These are phyloP conservation scores for Rhodotorula kratochvilovae DNA, from an alignment of 768 basidiomycete genomes.

Conservation along the genomic window DNA sequence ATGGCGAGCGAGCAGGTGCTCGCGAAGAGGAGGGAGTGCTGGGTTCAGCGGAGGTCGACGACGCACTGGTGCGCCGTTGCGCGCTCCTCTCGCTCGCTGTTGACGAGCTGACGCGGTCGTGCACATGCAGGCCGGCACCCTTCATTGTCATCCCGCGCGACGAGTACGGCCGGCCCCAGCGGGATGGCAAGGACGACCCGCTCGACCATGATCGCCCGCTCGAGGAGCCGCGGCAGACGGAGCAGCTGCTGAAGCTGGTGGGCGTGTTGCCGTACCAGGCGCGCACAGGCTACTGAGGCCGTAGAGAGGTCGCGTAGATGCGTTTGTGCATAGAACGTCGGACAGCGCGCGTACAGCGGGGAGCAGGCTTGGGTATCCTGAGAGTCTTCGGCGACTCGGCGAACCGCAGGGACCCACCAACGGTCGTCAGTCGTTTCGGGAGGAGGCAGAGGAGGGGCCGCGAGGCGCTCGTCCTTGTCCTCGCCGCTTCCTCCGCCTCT, in stretches of 20 bases:
- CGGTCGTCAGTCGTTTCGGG: too few relatives aligned
- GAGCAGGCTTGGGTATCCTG: too few relatives aligned
- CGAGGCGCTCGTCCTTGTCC: too few relatives aligned
- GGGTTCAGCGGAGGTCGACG: slow-evolving; percentile 1
- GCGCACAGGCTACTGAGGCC: too few relatives aligned
- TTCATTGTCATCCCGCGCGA: background rate
- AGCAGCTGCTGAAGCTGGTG: slow-evolving; percentile 1
- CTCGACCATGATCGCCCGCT: background rate
- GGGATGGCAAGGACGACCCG: background rate
- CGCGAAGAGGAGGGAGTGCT: background rate
- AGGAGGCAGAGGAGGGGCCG: too few relatives aligned
- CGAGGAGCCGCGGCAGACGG: background rate
- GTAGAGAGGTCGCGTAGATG: too few relatives aligned
- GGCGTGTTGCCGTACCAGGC: background rate
- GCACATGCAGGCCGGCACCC: background rate
- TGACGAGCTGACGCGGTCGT: background rate
- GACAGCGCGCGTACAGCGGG: too few relatives aligned
- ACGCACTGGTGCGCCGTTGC: slow-evolving; percentile 15
- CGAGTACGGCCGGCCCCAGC: slow-evolving; percentile 1
- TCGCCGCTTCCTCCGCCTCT: too few relatives aligned
- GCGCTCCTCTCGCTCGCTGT: too few relatives aligned
- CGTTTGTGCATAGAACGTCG: too few relatives aligned
- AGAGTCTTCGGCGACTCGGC: too few relatives aligned
- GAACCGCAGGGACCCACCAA: too few relatives aligned
- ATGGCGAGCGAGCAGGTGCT: background rate